phyloP scores from a whole-genome alignment of 2,329 filamentous ascomycete genomes.

The Ascocoryne sarcoides region DNA sequence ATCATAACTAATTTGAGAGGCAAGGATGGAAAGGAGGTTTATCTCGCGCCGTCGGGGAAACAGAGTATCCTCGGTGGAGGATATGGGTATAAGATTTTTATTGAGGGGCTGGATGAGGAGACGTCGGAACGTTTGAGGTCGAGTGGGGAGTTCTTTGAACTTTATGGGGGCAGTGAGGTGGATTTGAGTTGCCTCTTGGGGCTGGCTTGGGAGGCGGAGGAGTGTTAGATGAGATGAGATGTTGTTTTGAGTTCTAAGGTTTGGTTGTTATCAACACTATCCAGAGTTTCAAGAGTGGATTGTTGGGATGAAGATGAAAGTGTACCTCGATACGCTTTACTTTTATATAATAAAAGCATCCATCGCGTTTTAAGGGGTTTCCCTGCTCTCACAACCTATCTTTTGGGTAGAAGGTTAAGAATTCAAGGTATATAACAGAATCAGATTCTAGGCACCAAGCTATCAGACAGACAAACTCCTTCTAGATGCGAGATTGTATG shows the following conservation, averaged over 20 bases:
- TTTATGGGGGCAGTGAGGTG: slow-evolving; percentile 38
- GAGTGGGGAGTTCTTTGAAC: slow-evolving; percentile 37
- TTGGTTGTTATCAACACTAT: background rate
- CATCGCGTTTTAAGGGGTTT: too few species aligned
- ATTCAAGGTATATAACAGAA: background rate
- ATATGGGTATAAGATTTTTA: slow-evolving; percentile 39
- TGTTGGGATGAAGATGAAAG: background rate
- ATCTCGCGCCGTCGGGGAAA: slow-evolving; percentile 44
- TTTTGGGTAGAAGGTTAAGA: background rate
- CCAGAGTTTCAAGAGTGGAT: background rate
- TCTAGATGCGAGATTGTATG: too few species aligned
- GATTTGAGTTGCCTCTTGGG: slow-evolving; percentile 36
- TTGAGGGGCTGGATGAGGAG: slow-evolving; percentile 35
- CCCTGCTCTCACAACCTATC: too few species aligned
- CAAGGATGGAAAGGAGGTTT: slow-evolving; percentile 48
- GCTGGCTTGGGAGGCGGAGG: slow-evolving; percentile 39
- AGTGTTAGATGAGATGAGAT: slow-evolving; percentile 36
- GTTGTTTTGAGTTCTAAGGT: slow-evolving; percentile 8
- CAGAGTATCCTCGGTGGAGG: slow-evolving; percentile 12
- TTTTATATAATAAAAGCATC: too few species aligned
- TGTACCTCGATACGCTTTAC: background rate
- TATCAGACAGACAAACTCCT: background rate
- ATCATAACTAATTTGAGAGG: slow-evolving; percentile 47
- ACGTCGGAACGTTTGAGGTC: slow-evolving; percentile 40
- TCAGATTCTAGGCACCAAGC: background rate